phyloP scores from a whole-genome alignment of 352 stramenopile species.

The Globisporangium viniferum region DNA sequence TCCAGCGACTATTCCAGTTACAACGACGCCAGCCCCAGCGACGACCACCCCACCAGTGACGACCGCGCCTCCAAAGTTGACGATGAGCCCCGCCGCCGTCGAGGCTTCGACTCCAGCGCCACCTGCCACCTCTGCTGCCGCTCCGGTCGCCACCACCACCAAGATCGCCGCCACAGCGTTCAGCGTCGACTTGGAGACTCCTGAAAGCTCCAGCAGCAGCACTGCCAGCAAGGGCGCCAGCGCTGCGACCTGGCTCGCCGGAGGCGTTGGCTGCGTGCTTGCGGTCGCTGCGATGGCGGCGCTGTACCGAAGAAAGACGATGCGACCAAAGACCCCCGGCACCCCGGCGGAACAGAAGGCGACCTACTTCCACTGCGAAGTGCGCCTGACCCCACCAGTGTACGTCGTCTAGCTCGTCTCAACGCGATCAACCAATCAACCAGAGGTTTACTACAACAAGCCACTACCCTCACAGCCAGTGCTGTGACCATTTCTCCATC shows the following conservation, averaged over 20 bases:
- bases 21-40: not conserved
- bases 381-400: constrained; percentile 27
- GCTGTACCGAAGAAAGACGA: constrained; percentile 20
- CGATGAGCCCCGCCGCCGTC: not conserved
- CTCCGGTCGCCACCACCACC: not conserved
- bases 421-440: not conserved
- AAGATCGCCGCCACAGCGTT: constrained; percentile 7
- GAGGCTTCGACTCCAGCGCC: not conserved
- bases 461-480: constrained; percentile 5
- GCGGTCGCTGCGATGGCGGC: constrained; percentile 21
- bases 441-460: not conserved
- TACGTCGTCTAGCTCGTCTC: constrained; percentile 7
- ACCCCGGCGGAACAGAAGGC: constrained; percentile 28
- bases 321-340: constrained; percentile 22
- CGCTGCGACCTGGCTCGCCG: constrained; percentile 17
- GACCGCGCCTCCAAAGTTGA: not conserved
- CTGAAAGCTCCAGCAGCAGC: not conserved
- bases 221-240: constrained; percentile 3
- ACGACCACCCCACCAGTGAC: not conserved
- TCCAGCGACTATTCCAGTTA: not conserved
- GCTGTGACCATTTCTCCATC: constrained; percentile 12
- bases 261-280: constrained; percentile 19
- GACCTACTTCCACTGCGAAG: constrained; percentile 38
- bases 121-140: not conserved
- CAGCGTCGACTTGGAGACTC: not conserved